Evolutionary conservation across 2,329 filamentous ascomycete species (phyloP).

Genomic region (Ascochyta viciae-villosae): DNA sequence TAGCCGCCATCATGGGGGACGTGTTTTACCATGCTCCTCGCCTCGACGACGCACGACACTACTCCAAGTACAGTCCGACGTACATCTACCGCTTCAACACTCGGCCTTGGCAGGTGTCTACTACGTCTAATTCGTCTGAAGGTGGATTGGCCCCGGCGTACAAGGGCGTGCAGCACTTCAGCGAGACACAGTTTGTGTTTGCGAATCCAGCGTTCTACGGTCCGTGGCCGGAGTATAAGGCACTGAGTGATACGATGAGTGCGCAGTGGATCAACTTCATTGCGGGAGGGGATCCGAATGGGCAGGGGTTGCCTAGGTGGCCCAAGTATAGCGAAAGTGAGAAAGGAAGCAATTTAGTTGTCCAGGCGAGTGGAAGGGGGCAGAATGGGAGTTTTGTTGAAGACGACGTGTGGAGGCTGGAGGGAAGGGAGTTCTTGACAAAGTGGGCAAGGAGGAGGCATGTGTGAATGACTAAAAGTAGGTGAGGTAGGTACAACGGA

Average conservation of each 20-base stretch:
- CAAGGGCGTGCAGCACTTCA: constrained; percentile 62
- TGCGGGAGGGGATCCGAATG: constrained; percentile 49
- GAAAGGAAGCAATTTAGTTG: constrained; percentile 53
- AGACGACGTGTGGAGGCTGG: constrained; percentile 53
- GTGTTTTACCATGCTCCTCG: constrained; percentile 64
- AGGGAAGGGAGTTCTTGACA: constrained; percentile 51
- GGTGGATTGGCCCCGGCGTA: constrained; percentile 54
- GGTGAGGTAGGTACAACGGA: background rate
- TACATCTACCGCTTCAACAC: constrained; percentile 70
- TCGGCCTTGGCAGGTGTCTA: constrained; percentile 37
- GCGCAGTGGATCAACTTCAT: constrained; percentile 57
- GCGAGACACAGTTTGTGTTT: constrained; percentile 57
- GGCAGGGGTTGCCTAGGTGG: constrained; percentile 46
- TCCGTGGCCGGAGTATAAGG: constrained; percentile 50
- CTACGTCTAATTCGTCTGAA: constrained; percentile 37
- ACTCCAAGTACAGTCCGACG: constrained; percentile 57
- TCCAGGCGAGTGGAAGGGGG: constrained; percentile 52
- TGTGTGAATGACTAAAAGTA: constrained; percentile 30
- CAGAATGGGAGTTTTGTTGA: constrained; percentile 52
- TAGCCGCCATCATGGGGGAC: constrained; percentile 62
- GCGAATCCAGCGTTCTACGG: constrained; percentile 50
- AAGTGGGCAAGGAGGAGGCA: constrained; percentile 49
- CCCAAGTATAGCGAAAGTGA: constrained; percentile 49
- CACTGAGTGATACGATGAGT: constrained; percentile 54
- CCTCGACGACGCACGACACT: constrained; percentile 49